Conservation (phyloP, 495 filamentous ascomycete genomes). For the Penicillium fimorum region DNA sequence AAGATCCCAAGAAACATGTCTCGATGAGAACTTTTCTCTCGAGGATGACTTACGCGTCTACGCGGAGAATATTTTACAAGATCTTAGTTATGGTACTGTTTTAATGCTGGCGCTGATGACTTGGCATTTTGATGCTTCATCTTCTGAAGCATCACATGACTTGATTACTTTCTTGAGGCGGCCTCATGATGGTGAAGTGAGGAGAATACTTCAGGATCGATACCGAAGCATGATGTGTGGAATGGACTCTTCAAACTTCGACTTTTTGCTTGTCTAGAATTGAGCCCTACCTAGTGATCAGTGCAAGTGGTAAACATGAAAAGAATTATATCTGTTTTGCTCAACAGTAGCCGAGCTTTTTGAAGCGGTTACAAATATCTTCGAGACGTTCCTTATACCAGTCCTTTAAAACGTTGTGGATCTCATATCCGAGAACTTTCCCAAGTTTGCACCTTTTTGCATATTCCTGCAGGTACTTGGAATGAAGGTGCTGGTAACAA, state of each 20-base stretch:
- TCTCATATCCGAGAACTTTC: no score
- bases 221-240: neutral
- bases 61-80: neutral
- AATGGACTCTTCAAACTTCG: neutral
- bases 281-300: no score
- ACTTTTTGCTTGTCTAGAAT: neutral
- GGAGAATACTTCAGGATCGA: neutral
- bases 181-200: neutral
- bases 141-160: neutral
- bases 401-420: no score
- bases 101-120: neutral
- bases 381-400: no score
- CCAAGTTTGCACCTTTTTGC: no score
- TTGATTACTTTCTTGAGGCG: neutral
- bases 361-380: no score
- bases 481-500: neutral
- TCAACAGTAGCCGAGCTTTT: no score
- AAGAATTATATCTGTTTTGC: neutral
- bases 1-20: neutral
- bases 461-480: no score
- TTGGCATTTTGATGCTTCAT: neutral
- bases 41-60: neutral
- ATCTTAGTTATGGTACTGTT: neutral
- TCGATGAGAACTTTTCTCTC: conserved; percentile 5
- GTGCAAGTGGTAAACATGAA: neutral